A percentile compares a stretch with the other conserved stretches of the same genome.
Conservation (phyloP, 1,284 basidiomycete species). For the Gastroboletus turbinatus region DNA sequence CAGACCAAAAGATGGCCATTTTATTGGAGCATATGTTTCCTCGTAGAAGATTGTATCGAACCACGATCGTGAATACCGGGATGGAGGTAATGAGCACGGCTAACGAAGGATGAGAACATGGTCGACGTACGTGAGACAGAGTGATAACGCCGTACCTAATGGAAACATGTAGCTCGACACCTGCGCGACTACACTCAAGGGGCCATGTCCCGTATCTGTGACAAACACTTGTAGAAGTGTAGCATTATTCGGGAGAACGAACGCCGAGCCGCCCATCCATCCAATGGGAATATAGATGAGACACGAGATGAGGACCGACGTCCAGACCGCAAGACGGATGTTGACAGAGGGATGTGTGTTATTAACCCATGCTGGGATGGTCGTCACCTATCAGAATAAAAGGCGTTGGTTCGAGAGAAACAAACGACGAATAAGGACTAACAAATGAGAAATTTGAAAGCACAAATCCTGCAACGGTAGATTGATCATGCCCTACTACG, state of each 20-base stretch:
- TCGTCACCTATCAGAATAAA: slow-evolving; percentile 18
- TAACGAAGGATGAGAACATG: background rate
- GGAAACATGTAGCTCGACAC: slow-evolving; percentile 27
- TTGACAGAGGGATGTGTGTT: slow-evolving; percentile 26
- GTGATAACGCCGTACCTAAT: slow-evolving; percentile 11
- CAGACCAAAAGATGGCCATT: slow-evolving; percentile 26
- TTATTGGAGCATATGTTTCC: slow-evolving; percentile 28
- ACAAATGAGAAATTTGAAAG: slow-evolving; percentile 29
- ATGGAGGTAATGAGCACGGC: slow-evolving; percentile 30
- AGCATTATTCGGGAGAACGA: slow-evolving; percentile 4
- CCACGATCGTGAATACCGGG: slow-evolving; percentile 24
- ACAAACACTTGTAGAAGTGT: slow-evolving; percentile 23
- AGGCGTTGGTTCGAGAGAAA: background rate
- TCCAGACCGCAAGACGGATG: slow-evolving; percentile 23
- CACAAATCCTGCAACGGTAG: slow-evolving; percentile 22
- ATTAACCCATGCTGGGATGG: slow-evolving; percentile 29
- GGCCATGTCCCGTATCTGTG: background rate
- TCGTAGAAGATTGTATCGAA: slow-evolving; percentile 27
- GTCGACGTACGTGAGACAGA: background rate
- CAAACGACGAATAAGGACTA: background rate
- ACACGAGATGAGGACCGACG: slow-evolving; percentile 23
- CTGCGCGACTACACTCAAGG: slow-evolving; percentile 7
- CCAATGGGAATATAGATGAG: slow-evolving; percentile 26
- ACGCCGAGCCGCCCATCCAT: slow-evolving; percentile 24
- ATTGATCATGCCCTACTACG: slow-evolving; percentile 16